Percentiles rank a stretch among this genome's conserved stretches.
Evolutionary conservation across 257 asterid species (phyloP).

Genomic region (Fraxinus pennsylvanica): DNA sequence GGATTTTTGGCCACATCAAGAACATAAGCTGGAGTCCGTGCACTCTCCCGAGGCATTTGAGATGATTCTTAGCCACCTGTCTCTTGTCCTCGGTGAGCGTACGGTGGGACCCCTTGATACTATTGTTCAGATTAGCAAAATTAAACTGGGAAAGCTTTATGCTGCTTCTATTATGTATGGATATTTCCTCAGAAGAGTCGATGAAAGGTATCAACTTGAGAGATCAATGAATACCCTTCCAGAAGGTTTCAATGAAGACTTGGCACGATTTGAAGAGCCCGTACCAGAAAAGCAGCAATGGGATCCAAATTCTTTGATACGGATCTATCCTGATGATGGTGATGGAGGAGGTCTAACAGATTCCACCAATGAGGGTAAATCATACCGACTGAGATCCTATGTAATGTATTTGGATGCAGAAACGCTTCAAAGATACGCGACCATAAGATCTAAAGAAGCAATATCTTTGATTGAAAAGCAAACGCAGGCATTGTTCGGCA

Average conservation of each 20-base stretch:
- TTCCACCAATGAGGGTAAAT: slow-evolving; percentile 44
- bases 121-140: slow-evolving; percentile 68
- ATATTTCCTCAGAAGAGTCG: slow-evolving; percentile 90
- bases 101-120: slow-evolving; percentile 66
- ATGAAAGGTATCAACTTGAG: slow-evolving; percentile 89
- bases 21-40: slow-evolving; percentile 69
- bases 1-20: slow-evolving; percentile 91
- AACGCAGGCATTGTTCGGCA: slow-evolving; percentile 87
- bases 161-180: slow-evolving; percentile 97
- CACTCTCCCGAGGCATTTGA: slow-evolving; percentile 93
- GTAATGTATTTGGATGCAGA: slow-evolving; percentile 92
- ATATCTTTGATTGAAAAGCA: slow-evolving; percentile 80
- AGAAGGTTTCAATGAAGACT: slow-evolving; percentile 57
- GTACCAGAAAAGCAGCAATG: slow-evolving; percentile 58
- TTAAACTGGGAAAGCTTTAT: slow-evolving; percentile 91
- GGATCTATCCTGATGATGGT: slow-evolving; percentile 62
- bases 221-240: slow-evolving; percentile 90
- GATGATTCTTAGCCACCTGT: slow-evolving; percentile 79
- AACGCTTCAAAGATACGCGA: slow-evolving; percentile 83
- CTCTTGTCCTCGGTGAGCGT: slow-evolving; percentile 81
- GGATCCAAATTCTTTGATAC: slow-evolving; percentile 81
- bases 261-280: slow-evolving; percentile 44
- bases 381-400: slow-evolving; percentile 66
- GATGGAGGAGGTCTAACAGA: slow-evolving; percentile 55
- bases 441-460: slow-evolving; percentile 84